Base-by-base conservation (phyloP, 257 asterid genomes). In the Penstemon barbatus region DNA sequence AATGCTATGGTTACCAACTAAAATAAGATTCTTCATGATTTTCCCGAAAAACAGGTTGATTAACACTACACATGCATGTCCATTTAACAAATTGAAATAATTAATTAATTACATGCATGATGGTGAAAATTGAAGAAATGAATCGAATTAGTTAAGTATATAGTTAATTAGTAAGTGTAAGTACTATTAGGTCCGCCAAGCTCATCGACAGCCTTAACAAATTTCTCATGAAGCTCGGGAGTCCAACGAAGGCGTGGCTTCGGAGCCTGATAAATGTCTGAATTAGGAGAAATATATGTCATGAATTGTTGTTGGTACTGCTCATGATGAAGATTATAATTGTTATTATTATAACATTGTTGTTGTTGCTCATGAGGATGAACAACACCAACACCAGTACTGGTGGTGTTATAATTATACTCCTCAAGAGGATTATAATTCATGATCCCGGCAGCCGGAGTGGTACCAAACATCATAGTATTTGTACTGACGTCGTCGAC, bases 161-260 rank as follows among this genome's bases (percentile, higher is more conserved):
- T 63, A 4, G 7, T 7, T 42, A 6, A 15, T 15, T 15, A 40
- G 19, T 44, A 66, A 25, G 10, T 37, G 38, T 56, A 81, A 86
- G 0, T 7, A 84, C 90, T 82, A 60, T 85, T 84, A 36, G 86
- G 87, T 81, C 89, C 91, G 19, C 91, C 91, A 39, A 85, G 91
- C 75, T 85, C 83, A 7, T 73, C 63, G 13, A 85, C 82, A 0
- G 87, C 91, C 2, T 85, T 86, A 7, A 85, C 78, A 43, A 85
- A 85, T 33, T 84, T 71, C 63, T 83, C 87, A 38, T 85, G 91
- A 5, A 85, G 89, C 76, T 85, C 91, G 8, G 72, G 77, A 8
- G 89, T 83, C 91, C 91, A 85, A 10, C 85, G 81, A 72, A 85
- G 91, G 7, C 91, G 86, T 7, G 89, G 91, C 72, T 81, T 79